Base-by-base conservation (phyloP, 2,329 filamentous ascomycete genomes). In the Hymenoscyphus infarciens region DNA sequence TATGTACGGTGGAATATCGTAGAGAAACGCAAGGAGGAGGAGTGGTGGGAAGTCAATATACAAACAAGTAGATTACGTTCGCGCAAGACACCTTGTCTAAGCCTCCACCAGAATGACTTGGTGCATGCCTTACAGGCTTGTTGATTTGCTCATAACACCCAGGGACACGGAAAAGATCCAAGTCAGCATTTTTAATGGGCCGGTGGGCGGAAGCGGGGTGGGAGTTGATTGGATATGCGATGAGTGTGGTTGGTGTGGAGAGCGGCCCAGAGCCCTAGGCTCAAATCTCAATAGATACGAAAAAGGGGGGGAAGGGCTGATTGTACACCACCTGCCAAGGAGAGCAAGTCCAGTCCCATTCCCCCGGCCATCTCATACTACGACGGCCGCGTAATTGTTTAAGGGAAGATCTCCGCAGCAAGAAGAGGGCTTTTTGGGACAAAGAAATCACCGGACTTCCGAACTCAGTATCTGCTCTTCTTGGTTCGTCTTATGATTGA, bases 71-170 rank as follows among this genome's bases (percentile, higher is more conserved):
- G 15, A 25, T 27, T 33, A 29, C 53, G n/a, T n/a, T n/a, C n/a
- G 53, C 53, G 29, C 19, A 55, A 55, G 27, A 33, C 53, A 31
- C 2, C 13, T 19, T 15, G 25, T 55, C 53, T 31, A 29, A 55
- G 53, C 53, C 53, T 31, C 53, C 53, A 55, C 53, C 53, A 55
- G 10, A 31, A 55, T 6, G 25, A n/a, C 13, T 19, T 31, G 7
- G 16, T 55, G 27, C 53, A 55, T 29, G 13, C 7, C 35, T 10
- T 31, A 19, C 29, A 33, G 53, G 53, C 25, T 33, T n/a, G 25
- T n/a, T 55, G 53, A 55, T 55, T 55, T 55, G 53, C 53, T 55
- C 27, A 31, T 16, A 29, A 55, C 53, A 15, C 53, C 52, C 25
- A 55, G 53, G 53, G 53, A 55, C 27, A 19, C 22, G 45, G 19